Conservation (phyloP, 2,329 filamentous ascomycete species). For the Cercospora berteroae region DNA sequence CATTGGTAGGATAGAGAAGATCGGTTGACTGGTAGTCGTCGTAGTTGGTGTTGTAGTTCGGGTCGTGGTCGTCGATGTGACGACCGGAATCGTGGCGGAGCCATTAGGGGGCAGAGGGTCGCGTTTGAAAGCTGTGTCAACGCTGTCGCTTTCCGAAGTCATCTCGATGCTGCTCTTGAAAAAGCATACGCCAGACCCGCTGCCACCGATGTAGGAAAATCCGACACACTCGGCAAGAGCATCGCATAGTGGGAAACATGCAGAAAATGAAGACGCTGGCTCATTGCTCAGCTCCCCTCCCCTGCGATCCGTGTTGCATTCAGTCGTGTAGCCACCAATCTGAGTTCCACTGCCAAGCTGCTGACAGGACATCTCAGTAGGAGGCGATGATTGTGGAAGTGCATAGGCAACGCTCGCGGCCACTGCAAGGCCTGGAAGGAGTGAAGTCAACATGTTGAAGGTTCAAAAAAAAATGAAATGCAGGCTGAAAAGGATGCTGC, state of each 20-base stretch:
- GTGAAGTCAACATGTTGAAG: conserved; percentile 2
- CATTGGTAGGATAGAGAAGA: neutral
- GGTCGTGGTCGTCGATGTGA: neutral
- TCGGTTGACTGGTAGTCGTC: neutral
- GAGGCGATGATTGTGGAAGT: conserved; percentile 5
- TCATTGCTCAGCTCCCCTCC: conserved; percentile 27
- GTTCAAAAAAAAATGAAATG: neutral
- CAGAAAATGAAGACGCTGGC: conserved; percentile 22
- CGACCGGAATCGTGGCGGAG: neutral
- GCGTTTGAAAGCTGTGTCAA: conserved; percentile 8
- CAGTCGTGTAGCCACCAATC: conserved; percentile 15
- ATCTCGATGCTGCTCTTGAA: conserved; percentile 14
- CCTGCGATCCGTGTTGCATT: conserved; percentile 26
- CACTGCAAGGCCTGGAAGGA: conserved; percentile 9
- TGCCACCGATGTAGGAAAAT: conserved; percentile 17
- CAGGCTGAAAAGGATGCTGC: neutral
- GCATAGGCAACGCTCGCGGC: conserved; percentile 9
- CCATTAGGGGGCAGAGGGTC: neutral
- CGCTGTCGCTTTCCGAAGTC: conserved; percentile 3
- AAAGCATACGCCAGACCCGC: conserved; percentile 18
- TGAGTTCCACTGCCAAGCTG: conserved; percentile 15
- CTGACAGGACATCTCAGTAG: conserved; percentile 12
- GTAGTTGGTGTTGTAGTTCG: neutral
- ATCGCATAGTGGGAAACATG: conserved; percentile 31
- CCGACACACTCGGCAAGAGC: conserved; percentile 18